Percentiles rank a stretch among this genome's conserved stretches.
These are phyloP conservation scores for Phialophora macrospora DNA, from an alignment of 2,329 filamentous ascomycete species.

Conservation along the genomic window DNA sequence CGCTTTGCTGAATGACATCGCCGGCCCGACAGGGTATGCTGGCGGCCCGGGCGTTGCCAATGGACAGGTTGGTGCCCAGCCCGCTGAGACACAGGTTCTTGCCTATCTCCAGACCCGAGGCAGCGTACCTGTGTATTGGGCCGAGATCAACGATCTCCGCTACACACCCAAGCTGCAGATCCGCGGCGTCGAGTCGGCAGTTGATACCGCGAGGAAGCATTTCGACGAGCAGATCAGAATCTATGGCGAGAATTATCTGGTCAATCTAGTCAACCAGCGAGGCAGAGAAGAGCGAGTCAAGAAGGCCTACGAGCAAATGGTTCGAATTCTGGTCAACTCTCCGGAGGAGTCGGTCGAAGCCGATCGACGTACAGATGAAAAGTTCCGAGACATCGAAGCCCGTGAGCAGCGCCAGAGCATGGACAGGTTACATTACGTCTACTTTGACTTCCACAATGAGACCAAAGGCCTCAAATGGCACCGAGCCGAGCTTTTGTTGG, in stretches of 20 bases:
- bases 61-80: conserved; percentile 65
- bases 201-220: conserved; percentile 79
- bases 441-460: conserved; percentile 98
- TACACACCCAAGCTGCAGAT: conserved; percentile 92
- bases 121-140: conserved; percentile 95
- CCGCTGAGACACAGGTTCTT: conserved; percentile 82
- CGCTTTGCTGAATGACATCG: conserved; percentile 82
- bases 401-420: conserved; percentile 64
- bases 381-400: conserved; percentile 70
- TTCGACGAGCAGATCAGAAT: conserved; percentile 91
- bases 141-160: conserved; percentile 88
- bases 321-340: conserved; percentile 73
- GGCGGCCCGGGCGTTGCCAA: conserved; percentile 77
- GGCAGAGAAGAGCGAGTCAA: conserved; percentile 89
- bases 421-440: conserved; percentile 91
- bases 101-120: conserved; percentile 96
- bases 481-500: conserved; percentile 82
- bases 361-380: conserved; percentile 73
- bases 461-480: conserved; percentile 96
- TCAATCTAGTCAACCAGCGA: conserved; percentile 96
- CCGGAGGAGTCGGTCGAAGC: conserved; percentile 69
- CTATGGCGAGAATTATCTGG: conserved; percentile 95
- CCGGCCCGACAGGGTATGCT: conserved; percentile 76
- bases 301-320: conserved; percentile 89
- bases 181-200: conserved; percentile 78